Evolutionary conservation across 768 basidiomycete species (phyloP).

Genomic region (Serendipita sp.): DNA sequence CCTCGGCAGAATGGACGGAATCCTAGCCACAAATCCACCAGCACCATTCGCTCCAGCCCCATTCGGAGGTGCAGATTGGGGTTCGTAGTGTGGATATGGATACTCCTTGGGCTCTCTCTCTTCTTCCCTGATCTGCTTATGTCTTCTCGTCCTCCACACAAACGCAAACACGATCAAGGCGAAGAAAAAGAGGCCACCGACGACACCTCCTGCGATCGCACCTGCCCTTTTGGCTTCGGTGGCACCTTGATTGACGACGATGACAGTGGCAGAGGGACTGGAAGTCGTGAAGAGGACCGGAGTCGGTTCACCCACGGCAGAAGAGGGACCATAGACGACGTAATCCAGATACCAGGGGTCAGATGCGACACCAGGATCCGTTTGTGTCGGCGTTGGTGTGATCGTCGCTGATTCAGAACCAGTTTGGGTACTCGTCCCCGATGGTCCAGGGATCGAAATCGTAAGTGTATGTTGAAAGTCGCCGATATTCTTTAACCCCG

Average conservation of each 20-base stretch:
- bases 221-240: background rate
- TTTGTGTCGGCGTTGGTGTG: background rate
- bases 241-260: too few relatives aligned
- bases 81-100: background rate
- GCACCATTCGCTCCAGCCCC: background rate
- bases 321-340: constrained; percentile 1
- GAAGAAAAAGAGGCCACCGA: background rate
- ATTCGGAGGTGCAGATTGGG: background rate
- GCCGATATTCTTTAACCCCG: background rate
- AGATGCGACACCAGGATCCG: background rate
- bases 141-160: background rate
- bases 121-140: background rate
- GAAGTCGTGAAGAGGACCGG: background rate
- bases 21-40: background rate
- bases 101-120: background rate
- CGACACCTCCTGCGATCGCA: background rate
- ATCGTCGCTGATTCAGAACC: background rate
- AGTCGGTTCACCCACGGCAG: background rate
- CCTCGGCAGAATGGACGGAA: too few relatives aligned
- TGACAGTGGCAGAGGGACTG: background rate
- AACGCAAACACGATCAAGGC: background rate
- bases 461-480: background rate
- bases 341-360: background rate
- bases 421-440: background rate
- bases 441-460: background rate